These are phyloP conservation scores for Zygosaccharomyces sapae DNA, from an alignment of 1,139 yeast genomes.

Conservation along the genomic window DNA sequence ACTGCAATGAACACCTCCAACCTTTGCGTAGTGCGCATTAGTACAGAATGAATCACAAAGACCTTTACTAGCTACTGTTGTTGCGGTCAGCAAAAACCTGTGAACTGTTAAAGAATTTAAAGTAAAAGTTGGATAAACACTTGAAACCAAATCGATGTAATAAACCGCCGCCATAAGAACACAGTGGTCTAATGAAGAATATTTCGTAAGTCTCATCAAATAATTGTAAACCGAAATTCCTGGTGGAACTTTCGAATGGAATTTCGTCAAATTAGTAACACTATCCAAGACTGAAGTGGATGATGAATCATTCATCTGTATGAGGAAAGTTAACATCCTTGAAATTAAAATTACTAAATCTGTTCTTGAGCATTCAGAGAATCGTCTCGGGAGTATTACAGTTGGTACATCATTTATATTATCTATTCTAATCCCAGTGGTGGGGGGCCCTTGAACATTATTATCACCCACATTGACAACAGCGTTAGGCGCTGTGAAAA, in stretches of 20 bases:
- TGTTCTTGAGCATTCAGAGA: constrained; percentile 62
- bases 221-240: constrained; percentile 77
- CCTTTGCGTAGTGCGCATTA: constrained; percentile 89
- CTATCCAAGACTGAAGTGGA: constrained; percentile 23
- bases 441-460: constrained; percentile 3
- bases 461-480: not conserved
- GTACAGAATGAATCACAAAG: constrained; percentile 93
- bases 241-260: constrained; percentile 92
- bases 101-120: constrained; percentile 90
- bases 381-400: constrained; percentile 49
- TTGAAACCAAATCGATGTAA: constrained; percentile 79
- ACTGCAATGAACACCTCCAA: constrained; percentile 85
- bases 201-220: constrained; percentile 70
- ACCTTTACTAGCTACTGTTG: constrained; percentile 88
- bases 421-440: constrained; percentile 6
- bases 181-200: constrained; percentile 79
- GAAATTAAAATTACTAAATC: constrained; percentile 70
- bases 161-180: constrained; percentile 77
- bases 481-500: constrained; percentile 1
- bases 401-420: constrained; percentile 15
- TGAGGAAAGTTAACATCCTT: constrained; percentile 73
- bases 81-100: constrained; percentile 82
- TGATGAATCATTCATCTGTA: constrained; percentile 57
- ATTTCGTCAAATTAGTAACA: constrained; percentile 58
- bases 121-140: constrained; percentile 74